These are phyloP conservation scores for Mastigamoeba balamuthi DNA, from an alignment of 78 protist species.

Conservation along the genomic window DNA sequence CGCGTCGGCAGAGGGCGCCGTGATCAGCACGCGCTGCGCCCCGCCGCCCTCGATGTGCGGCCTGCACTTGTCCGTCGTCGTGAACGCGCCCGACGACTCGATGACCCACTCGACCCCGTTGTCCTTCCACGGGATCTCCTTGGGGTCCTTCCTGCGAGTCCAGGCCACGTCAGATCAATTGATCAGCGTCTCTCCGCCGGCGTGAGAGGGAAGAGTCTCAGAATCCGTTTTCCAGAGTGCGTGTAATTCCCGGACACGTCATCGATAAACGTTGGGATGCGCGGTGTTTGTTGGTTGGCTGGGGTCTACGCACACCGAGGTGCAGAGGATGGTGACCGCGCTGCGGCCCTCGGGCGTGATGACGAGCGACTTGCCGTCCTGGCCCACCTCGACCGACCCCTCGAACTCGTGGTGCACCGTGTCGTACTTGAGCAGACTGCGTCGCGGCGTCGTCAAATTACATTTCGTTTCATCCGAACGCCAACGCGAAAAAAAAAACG, in stretches of 20 bases:
- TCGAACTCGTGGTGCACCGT: conserved; percentile 89
- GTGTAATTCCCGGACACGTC: neutral
- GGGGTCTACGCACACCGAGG: neutral
- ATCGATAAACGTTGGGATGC: neutral
- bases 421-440: conserved; percentile 85
- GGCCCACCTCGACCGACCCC: conserved; percentile 57
- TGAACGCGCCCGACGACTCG: conserved; percentile 98
- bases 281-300: too few species aligned
- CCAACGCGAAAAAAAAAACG: too few species aligned
- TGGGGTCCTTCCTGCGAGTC: conserved; percentile 58
- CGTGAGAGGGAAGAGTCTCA: neutral
- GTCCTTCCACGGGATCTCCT: conserved; percentile 65
- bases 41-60: conserved; percentile 80
- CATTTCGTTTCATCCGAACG: too few species aligned
- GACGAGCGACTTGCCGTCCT: conserved; percentile 59
- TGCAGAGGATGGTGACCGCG: conserved; percentile 42
- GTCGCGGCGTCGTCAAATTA: too few species aligned
- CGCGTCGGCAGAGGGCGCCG: conserved; percentile 95
- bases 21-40: conserved; percentile 96
- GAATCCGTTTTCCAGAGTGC: neutral
- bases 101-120: conserved; percentile 71
- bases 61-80: conserved; percentile 60
- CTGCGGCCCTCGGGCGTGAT: too few species aligned
- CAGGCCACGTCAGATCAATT: neutral
- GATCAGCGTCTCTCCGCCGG: too few species aligned